phyloP scores from a whole-genome alignment of 495 filamentous ascomycete genomes.

The Letharia columbiana region DNA sequence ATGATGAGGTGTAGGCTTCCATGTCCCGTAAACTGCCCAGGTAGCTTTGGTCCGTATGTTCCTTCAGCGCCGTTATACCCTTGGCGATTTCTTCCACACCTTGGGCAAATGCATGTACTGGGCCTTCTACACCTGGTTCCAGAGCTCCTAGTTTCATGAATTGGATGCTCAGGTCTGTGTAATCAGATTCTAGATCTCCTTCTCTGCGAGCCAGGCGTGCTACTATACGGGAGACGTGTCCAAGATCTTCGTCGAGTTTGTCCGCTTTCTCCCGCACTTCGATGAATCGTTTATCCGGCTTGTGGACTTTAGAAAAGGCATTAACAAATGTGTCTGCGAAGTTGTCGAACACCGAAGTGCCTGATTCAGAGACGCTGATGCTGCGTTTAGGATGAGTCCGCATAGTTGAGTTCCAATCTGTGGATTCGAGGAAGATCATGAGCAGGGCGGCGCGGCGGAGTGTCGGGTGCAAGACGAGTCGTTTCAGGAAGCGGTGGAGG shows the following conservation, averaged over 20 bases:
- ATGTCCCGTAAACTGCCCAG: slow-evolving; percentile 85
- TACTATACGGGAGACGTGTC: slow-evolving; percentile 87
- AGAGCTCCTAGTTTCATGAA: slow-evolving; percentile 85
- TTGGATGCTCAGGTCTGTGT: slow-evolving; percentile 80
- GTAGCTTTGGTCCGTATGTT: slow-evolving; percentile 94
- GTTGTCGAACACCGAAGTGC: slow-evolving; percentile 74
- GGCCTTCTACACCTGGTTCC: slow-evolving; percentile 77
- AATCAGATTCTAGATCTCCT: slow-evolving; percentile 79
- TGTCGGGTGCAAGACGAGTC: slow-evolving; percentile 77
- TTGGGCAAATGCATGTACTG: slow-evolving; percentile 74
- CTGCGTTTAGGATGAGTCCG: slow-evolving; percentile 57
- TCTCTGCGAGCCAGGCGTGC: slow-evolving; percentile 82
- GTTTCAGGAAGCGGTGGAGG: slow-evolving; percentile 82
- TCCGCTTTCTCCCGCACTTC: slow-evolving; percentile 88
- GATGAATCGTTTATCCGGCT: slow-evolving; percentile 88
- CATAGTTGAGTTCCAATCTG: slow-evolving; percentile 97
- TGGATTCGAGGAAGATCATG: slow-evolving; percentile 80
- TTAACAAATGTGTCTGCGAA: slow-evolving; percentile 97
- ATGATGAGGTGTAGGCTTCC: slow-evolving; percentile 75
- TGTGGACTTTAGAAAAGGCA: slow-evolving; percentile 91
- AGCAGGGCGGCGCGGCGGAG: slow-evolving; percentile 76
- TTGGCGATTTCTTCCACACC: slow-evolving; percentile 74
- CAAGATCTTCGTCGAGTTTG: slow-evolving; percentile 91
- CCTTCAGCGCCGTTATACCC: slow-evolving; percentile 67
- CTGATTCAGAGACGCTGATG: slow-evolving; percentile 45